Base-by-base conservation (phyloP, 2,329 filamentous ascomycete genomes). In the Xylariaceae sp. region DNA sequence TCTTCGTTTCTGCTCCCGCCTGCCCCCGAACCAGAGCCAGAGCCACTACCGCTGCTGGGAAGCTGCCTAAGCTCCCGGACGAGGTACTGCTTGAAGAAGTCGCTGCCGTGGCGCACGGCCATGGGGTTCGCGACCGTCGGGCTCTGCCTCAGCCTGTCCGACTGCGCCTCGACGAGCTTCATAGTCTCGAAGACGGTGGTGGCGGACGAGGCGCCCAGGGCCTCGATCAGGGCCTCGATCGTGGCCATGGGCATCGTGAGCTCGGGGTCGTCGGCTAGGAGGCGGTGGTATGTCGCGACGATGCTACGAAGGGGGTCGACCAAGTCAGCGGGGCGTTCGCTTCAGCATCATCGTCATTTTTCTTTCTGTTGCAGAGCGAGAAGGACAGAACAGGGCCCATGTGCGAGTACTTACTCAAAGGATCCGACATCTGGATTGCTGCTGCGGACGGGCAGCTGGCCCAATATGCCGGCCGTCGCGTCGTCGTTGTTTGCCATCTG, bases 201-300 rank as follows among this genome's bases (percentile, higher is more conserved):
- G 6, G 92, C 88, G 61, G 88, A 87, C 41, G 88, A 90, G 63
- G 89, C 84, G 70, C 89, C 88, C 58, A 98, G 89, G 59, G 95
- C 88, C 70, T 89, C 86, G 65, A 98, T 95, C 58, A 99, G 83
- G 24, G 92, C 88, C 77, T 96, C 91, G 71, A 96, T 96, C 57
- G 93, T 92, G 17, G 95, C 95, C 53, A 99, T 91, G 62, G 95
- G 93, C 86, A 96, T 97, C 31, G 94, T 97, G 50, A 98, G 83
- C 61, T 96, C 91, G 9, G 89, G 83, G 73, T 98, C 92, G 48
- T 82, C 78, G 59, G 76, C 73, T 46, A 86, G 81, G 57, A 86
- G 79, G 58, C 75, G 74, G 63, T 79, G 74, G 71, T 86, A 87
- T 19, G 80, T 79, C 23, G 75, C 73, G 58, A 86, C 83, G 65